phyloP scores from a whole-genome alignment of 2,329 filamentous ascomycete species.

The Graphiopsis chlorocephala region DNA sequence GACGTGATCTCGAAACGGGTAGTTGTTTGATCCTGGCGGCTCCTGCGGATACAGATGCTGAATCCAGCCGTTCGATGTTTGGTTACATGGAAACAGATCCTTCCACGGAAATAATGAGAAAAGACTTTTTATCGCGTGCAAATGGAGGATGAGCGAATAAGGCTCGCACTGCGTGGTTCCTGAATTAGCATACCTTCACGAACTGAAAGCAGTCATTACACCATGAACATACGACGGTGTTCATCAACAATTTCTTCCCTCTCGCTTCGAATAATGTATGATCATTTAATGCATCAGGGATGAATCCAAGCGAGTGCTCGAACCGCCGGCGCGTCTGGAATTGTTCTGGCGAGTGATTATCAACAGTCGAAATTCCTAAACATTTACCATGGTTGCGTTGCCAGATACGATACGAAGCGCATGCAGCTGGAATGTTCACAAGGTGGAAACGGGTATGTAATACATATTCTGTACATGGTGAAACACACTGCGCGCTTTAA shows the following conservation, averaged over 20 bases:
- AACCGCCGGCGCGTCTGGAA: background rate
- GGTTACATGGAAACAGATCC: background rate
- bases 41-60: background rate
- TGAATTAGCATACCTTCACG: background rate
- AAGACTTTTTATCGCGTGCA: background rate
- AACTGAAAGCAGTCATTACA: background rate
- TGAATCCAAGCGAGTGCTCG: background rate
- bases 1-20: no score
- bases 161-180: background rate
- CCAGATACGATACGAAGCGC: background rate
- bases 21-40: no score
- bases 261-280: background rate
- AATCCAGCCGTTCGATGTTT: background rate
- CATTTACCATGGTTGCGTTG: background rate
- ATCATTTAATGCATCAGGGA: background rate
- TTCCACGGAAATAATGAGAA: background rate
- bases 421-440: background rate
- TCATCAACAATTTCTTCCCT: background rate
- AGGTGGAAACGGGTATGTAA: conserved; percentile 16
- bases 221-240: background rate
- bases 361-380: background rate
- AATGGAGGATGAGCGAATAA: background rate
- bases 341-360: background rate
- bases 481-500: conserved; percentile 34
- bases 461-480: conserved; percentile 17